phyloP scores from a whole-genome alignment of 202 grass and related monocot species.

The Sporobolus alterniflorus region DNA sequence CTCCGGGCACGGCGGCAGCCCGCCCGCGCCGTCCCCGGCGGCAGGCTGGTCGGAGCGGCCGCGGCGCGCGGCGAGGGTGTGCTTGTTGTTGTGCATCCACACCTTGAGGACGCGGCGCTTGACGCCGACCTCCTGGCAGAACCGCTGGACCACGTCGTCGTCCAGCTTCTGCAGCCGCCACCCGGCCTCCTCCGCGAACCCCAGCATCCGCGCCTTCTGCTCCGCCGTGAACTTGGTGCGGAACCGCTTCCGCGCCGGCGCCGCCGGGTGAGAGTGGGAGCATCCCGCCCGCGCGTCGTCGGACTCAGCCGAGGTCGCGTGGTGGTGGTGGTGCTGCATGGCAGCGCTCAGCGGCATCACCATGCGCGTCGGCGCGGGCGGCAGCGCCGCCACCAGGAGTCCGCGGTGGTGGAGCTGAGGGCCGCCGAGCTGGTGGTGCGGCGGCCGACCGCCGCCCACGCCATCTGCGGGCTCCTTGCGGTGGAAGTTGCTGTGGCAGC shows the following conservation, averaged over 20 bases:
- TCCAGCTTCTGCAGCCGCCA: conserved; percentile 90
- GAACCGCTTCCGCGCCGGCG: conserved; percentile 70
- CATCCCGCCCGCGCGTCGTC: conserved; percentile 58
- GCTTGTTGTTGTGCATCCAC: conserved; percentile 99
- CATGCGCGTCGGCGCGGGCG: conserved; percentile 51
- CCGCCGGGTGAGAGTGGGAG: neutral
- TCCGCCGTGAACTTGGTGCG: conserved; percentile 92
- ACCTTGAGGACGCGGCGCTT: conserved; percentile 97
- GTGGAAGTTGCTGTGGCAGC: conserved; percentile 83
- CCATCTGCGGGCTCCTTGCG: conserved; percentile 35
- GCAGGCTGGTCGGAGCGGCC: conserved; percentile 34
- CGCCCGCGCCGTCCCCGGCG: neutral
- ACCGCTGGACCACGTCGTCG: conserved; percentile 80
- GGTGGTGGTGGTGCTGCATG: conserved; percentile 38
- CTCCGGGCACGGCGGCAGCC: conserved; percentile 1
- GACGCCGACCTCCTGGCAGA: conserved; percentile 92
- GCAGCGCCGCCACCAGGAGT: conserved; percentile 46
- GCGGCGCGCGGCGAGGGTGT: conserved; percentile 71
- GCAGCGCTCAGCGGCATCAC: conserved; percentile 85
- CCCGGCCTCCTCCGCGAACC: conserved; percentile 83
- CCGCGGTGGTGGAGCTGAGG: conserved; percentile 42
- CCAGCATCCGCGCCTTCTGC: conserved; percentile 93
- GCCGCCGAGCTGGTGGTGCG: conserved; percentile 17
- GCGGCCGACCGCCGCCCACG: too few species aligned
- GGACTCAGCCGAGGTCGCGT: conserved; percentile 71